phyloP scores from a whole-genome alignment of 176 grass and related monocot genomes.

The Saccharum spontaneum region DNA sequence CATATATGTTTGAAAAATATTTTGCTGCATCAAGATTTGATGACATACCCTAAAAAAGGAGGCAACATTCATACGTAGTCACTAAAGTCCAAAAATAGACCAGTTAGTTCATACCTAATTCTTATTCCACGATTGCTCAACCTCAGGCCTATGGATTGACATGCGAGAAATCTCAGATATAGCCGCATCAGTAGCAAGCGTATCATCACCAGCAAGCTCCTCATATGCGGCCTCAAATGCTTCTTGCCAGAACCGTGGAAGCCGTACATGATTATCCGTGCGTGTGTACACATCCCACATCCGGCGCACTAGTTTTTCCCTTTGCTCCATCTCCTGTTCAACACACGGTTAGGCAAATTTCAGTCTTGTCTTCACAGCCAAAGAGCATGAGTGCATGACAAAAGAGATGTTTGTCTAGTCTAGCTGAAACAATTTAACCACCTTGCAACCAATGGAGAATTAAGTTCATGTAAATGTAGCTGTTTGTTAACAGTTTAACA shows the following conservation, averaged over 20 bases:
- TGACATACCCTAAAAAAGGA: not conserved
- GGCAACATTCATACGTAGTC: not conserved
- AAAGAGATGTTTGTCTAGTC: not conserved
- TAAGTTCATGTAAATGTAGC: not conserved
- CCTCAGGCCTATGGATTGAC: constrained; percentile 59
- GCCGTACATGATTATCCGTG: constrained; percentile 48
- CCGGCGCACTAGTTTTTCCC: constrained; percentile 66
- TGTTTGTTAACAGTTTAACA: not conserved
- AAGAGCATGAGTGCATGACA: constrained; percentile 4
- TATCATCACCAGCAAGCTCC: constrained; percentile 78
- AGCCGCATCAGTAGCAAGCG: constrained; percentile 41
- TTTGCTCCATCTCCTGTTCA: constrained; percentile 88
- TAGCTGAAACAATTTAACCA: constrained; percentile 2
- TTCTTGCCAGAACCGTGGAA: constrained; percentile 79
- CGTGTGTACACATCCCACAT: constrained; percentile 90
- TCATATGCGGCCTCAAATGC: constrained; percentile 90
- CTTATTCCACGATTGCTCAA: constrained; percentile 49
- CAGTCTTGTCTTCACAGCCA: not conserved
- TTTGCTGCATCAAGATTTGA: not conserved
- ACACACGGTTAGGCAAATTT: not conserved
- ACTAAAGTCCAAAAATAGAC: not conserved
- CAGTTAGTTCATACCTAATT: constrained; percentile 26
- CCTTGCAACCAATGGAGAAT: not conserved
- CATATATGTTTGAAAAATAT: not conserved
- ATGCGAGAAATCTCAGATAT: constrained; percentile 77